phyloP scores from a whole-genome alignment of 805 yeast species.

The Pichia thaimueangensis region DNA sequence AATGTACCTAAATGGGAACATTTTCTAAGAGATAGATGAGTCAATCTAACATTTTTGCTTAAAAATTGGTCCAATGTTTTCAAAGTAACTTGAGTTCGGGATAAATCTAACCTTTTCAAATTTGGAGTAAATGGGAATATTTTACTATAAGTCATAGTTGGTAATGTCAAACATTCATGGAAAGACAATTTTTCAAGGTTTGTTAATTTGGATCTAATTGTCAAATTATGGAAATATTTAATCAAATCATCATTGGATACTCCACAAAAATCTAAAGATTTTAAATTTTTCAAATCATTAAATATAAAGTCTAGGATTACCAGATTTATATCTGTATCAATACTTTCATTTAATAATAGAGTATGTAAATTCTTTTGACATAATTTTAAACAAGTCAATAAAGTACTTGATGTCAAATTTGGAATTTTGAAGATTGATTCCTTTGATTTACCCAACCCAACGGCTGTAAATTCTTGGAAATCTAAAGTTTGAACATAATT shows the following conservation, averaged over 20 bases:
- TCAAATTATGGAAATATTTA: constrained; percentile 44
- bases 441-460: constrained; percentile 85
- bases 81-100: constrained; percentile 73
- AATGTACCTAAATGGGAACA: constrained; percentile 63
- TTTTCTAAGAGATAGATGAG: constrained; percentile 66
- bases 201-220: constrained; percentile 21
- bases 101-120: constrained; percentile 65
- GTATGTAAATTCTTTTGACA: constrained; percentile 63
- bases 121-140: constrained; percentile 51
- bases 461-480: constrained; percentile 81
- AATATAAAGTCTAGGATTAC: constrained; percentile 51
- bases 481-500: constrained; percentile 69
- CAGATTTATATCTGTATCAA: constrained; percentile 71
- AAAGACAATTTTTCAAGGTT: constrained; percentile 52
- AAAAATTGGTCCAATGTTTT: constrained; percentile 46
- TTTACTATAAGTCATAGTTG: constrained; percentile 47
- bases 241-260: constrained; percentile 63
- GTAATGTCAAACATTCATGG: constrained; percentile 81
- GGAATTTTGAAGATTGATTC: constrained; percentile 88
- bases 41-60: constrained; percentile 51
- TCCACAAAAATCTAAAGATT: constrained; percentile 84
- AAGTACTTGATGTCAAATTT: constrained; percentile 75
- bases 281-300: constrained; percentile 46
- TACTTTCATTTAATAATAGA: constrained; percentile 77
- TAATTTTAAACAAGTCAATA: constrained; percentile 51